Conservation (phyloP, 2,329 filamentous ascomycete genomes). For the Colletotrichum destructivum region DNA sequence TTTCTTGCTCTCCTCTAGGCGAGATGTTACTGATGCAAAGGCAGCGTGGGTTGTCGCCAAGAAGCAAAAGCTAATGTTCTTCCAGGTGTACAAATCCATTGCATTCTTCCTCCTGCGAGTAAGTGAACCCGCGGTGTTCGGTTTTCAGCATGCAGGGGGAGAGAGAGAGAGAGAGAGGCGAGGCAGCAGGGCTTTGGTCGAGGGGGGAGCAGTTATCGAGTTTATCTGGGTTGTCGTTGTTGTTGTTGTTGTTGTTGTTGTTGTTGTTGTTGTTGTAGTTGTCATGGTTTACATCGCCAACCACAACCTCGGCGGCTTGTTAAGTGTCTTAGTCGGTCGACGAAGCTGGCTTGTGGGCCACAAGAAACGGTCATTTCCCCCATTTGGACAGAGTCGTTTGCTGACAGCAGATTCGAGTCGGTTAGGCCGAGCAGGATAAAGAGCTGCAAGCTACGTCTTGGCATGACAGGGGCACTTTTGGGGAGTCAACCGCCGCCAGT, state of each 20-base stretch:
- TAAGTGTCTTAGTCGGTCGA: conserved; percentile 7
- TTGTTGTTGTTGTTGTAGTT: too few relatives aligned
- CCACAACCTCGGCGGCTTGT: conserved; percentile 10
- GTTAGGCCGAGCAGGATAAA: conserved; percentile 44
- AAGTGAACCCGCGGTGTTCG: conserved; percentile 14
- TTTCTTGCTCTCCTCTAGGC: neutral
- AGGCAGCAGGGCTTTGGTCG: neutral
- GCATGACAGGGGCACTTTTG: conserved; percentile 49
- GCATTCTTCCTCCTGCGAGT: conserved; percentile 41
- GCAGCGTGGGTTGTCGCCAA: neutral
- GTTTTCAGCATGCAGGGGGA: neutral
- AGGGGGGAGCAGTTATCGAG: neutral
- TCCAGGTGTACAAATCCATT: conserved; percentile 14
- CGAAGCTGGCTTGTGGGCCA: conserved; percentile 9
- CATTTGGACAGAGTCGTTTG: conserved; percentile 30
- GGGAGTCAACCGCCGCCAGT: conserved; percentile 42
- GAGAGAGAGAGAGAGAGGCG: neutral
- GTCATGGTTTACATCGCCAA: conserved; percentile 4
- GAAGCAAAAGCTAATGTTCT: conserved; percentile 17
- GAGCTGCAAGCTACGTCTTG: conserved; percentile 44
- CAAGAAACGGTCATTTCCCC: conserved; percentile 11
- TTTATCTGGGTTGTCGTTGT: neutral
- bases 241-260: conserved; percentile 1
- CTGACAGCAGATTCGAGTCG: conserved; percentile 44
- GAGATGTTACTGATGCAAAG: conserved; percentile 2